Conservation (phyloP, 805 yeast genomes). For the Candida wancherniae region DNA sequence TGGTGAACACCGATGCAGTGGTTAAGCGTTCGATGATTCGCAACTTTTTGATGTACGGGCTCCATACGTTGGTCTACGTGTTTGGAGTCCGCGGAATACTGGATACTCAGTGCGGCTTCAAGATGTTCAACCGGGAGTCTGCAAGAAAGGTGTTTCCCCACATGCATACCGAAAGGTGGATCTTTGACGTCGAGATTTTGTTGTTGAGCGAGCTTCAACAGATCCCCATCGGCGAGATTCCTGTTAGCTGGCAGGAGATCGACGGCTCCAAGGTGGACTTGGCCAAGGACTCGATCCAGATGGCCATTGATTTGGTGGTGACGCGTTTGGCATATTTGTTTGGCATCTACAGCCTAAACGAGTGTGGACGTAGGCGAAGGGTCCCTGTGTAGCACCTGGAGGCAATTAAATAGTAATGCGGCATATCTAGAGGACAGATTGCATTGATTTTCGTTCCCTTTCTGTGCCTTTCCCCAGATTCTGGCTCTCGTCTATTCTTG, state of each 20-base stretch:
- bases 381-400: too few relatives aligned
- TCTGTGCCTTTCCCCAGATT: too few relatives aligned
- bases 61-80: constrained; percentile 78
- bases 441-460: too few relatives aligned
- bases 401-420: not conserved
- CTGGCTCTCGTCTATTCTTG: too few relatives aligned
- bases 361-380: constrained; percentile 2
- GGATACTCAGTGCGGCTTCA: constrained; percentile 98
- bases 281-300: constrained; percentile 82
- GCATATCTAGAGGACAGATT: not conserved
- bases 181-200: constrained; percentile 91
- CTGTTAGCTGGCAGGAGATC: constrained; percentile 96
- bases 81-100: constrained; percentile 84
- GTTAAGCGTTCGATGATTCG: constrained; percentile 88
- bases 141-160: constrained; percentile 68
- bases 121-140: constrained; percentile 75
- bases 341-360: constrained; percentile 62
- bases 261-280: constrained; percentile 91
- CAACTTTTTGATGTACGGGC: constrained; percentile 87
- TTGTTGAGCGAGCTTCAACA: constrained; percentile 70
- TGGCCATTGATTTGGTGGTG: constrained; percentile 92
- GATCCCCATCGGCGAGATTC: constrained; percentile 67
- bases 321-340: constrained; percentile 83
- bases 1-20: constrained; percentile 94
- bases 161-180: constrained; percentile 98